Conservation (phyloP, 75 land plant species). For the Selaginella tamariscina region DNA sequence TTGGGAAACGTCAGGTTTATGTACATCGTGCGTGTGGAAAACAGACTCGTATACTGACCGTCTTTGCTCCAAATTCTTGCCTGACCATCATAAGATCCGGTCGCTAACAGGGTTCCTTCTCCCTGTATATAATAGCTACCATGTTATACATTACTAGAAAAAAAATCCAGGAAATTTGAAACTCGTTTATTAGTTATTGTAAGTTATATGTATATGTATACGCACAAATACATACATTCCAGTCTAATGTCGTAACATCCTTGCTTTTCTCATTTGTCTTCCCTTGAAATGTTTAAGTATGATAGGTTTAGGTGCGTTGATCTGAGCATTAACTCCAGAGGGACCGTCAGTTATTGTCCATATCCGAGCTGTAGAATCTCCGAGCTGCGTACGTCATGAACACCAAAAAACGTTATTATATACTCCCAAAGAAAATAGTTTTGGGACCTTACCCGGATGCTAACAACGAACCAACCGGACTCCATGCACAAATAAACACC, state of each 20-base stretch:
- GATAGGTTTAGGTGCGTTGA: constrained; percentile 34
- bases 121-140: constrained; percentile 44
- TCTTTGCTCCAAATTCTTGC: constrained; percentile 89
- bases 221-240: constrained; percentile 69
- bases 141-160: no score
- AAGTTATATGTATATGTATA: neutral
- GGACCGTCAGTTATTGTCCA: constrained; percentile 77
- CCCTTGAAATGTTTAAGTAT: constrained; percentile 89
- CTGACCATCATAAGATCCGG: constrained; percentile 98
- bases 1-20: neutral
- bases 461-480: constrained; percentile 82
- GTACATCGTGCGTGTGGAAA: constrained; percentile 14
- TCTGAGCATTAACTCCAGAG: constrained; percentile 30
- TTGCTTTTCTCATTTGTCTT: constrained; percentile 82
- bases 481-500: constrained; percentile 95
- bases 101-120: constrained; percentile 88
- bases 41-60: constrained; percentile 36
- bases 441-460: constrained; percentile 86
- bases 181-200: neutral
- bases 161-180: no score
- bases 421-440: no score
- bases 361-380: constrained; percentile 93
- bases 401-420: no score
- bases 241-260: constrained; percentile 95
- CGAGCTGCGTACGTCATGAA: constrained; percentile 45